Conservation (phyloP, 306 rosid species). For the Senna siamea region DNA sequence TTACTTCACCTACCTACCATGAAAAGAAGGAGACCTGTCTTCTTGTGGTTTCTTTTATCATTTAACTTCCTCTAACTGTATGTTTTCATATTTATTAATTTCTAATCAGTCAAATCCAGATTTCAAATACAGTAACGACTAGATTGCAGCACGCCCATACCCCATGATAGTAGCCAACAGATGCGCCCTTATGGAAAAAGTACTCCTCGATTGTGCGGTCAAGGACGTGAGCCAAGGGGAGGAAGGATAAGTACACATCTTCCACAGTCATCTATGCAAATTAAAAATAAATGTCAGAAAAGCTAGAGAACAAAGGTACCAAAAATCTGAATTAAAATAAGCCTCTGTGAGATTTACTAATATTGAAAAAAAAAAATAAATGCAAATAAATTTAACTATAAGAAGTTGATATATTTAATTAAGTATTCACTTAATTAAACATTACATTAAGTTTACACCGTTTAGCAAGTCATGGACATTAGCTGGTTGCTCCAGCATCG, state of each 20-base stretch:
- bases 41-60: background rate
- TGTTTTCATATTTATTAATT: background rate
- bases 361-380: background rate
- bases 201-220: conserved; percentile 85
- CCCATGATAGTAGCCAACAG: conserved; percentile 94
- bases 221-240: conserved; percentile 88
- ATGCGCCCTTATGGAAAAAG: conserved; percentile 78
- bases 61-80: background rate
- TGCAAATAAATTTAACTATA: background rate
- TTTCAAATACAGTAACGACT: background rate
- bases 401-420: too few species aligned
- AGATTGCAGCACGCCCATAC: conserved; percentile 46
- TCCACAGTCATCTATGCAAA: conserved; percentile 65
- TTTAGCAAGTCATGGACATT: background rate
- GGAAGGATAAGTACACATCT: conserved; percentile 81
- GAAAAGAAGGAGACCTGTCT: background rate
- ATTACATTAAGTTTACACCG: too few species aligned
- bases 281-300: conserved; percentile 28
- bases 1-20: background rate
- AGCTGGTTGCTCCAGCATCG: conserved; percentile 10
- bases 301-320: background rate
- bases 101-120: background rate
- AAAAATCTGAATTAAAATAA: too few species aligned
- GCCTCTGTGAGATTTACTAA: too few species aligned
- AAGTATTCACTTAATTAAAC: too few species aligned